Evolutionary conservation across 495 filamentous ascomycete genomes (phyloP), one percentile per base, ranked within the genome.

Genomic region (Neurospora sp.): DNA sequence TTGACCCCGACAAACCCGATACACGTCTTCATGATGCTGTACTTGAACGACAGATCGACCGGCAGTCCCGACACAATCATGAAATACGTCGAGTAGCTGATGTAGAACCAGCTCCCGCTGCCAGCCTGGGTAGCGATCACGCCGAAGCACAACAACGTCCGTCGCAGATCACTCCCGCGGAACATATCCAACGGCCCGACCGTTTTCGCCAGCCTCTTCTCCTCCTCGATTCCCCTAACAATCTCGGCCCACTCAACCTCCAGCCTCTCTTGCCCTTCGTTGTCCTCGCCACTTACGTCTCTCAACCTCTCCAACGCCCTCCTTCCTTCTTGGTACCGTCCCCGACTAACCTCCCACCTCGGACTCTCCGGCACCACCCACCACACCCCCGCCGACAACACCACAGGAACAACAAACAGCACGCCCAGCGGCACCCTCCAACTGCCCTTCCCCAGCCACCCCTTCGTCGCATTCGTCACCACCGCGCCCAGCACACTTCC

Each of bases 301-400:
- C 82, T 75, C 35, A 83, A n/a, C n/a, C 37, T 42, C 9, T 77
- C 76, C 44, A 89, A 79, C 5, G 85, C 78, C 70, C 76, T 82
- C 39, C 79, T 80, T 18, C 85, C 88, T 69, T 85, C 79, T 10
- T 82, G 84, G 14, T 79, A 46, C 46, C 80, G 79, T 0, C 85
- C 84, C 59, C 84, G 80, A 69, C 83, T 83, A 20, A 89, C 78
- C 37, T 90, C 80, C 85, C 88, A 91, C 18, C 89, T 84, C 3
- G 89, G 89, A 22, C 85, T 87, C 77, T 90, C 88, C 0, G 88
- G 88, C 37, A 90, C 84, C 75, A 89, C 87, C 70, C 89, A 79
- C 70, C 89, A 79, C 12, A 89, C 76, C 7, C 85, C 86, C 27
- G 84, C 76, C 27, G 81, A 76, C 59, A 89, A 73, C 69, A 90